Evolutionary conservation across 805 yeast genomes (phyloP).

Genomic region (Hanseniaspora taiwanica): DNA sequence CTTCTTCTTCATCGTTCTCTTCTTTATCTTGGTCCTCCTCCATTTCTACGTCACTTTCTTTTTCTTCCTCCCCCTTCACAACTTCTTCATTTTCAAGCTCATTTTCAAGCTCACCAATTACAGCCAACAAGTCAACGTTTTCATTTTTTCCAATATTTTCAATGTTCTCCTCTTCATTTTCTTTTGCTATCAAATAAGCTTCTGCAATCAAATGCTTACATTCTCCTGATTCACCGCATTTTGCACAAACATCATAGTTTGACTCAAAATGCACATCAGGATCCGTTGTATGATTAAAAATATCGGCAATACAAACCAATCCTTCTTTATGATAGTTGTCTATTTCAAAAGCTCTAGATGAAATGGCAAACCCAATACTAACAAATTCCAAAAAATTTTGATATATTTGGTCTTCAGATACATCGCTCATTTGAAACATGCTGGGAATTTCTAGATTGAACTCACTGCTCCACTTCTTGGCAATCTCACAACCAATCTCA

Average conservation of each 20-base stretch:
- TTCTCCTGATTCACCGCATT: conserved; percentile 33
- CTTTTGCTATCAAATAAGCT: conserved; percentile 10
- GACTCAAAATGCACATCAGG: conserved; percentile 62
- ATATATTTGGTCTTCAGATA: conserved; percentile 13
- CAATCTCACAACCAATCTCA: conserved; percentile 25
- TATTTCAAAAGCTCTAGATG: conserved; percentile 70
- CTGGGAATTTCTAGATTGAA: conserved; percentile 19
- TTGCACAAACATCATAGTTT: conserved; percentile 35
- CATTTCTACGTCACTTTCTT: conserved; percentile 8
- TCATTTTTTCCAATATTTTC: conserved; percentile 5
- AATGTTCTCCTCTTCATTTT: conserved; percentile 8
- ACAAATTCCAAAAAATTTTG: conserved; percentile 36
- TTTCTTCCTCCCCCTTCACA: conserved; percentile 10
- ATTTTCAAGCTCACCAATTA: conserved; percentile 1
- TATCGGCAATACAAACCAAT: conserved; percentile 82
- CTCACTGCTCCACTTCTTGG: conserved; percentile 22
- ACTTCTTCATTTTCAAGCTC: conserved; percentile 9
- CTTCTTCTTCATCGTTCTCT: conserved; percentile 12
- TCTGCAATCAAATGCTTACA: conserved; percentile 28
- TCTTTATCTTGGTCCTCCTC: conserved; percentile 8
- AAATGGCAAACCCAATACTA: conserved; percentile 43
- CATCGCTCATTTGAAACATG: conserved; percentile 17
- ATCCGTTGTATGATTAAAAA: conserved; percentile 58
- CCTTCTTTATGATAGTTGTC: conserved; percentile 65
- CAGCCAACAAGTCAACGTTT: neutral